phyloP scores from a whole-genome alignment of 2,329 filamentous ascomycete species.

The Lomentospora prolificans region DNA sequence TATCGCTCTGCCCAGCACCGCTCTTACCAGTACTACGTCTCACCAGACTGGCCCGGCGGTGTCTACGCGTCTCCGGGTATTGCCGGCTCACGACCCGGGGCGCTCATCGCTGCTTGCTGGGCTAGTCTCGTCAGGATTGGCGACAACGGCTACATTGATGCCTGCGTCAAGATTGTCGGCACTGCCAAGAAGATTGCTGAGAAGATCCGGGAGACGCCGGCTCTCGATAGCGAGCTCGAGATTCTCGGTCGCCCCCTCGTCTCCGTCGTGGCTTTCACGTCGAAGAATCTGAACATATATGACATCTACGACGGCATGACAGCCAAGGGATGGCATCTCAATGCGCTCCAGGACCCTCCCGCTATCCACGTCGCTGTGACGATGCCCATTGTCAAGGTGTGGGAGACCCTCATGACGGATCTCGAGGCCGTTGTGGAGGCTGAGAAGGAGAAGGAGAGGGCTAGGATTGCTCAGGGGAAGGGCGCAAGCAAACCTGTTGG shows the following conservation, averaged over 20 bases:
- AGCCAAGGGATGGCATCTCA: conserved; percentile 84
- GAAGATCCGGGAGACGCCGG: conserved; percentile 59
- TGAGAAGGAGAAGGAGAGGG: conserved; percentile 73
- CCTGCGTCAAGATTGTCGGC: conserved; percentile 81
- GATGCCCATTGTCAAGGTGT: conserved; percentile 69
- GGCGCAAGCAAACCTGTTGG: conserved; percentile 57
- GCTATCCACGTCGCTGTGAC: conserved; percentile 94
- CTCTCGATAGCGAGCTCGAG: conserved; percentile 62
- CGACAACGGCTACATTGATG: conserved; percentile 76
- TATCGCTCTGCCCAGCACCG: conserved; percentile 75
- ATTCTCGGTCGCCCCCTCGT: conserved; percentile 80
- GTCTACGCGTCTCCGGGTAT: conserved; percentile 92
- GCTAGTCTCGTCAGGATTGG: conserved; percentile 81
- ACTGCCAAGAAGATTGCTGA: conserved; percentile 73
- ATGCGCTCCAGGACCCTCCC: conserved; percentile 82
- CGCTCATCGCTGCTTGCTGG: conserved; percentile 94
- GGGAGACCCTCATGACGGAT: conserved; percentile 70
- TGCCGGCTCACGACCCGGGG: conserved; percentile 83
- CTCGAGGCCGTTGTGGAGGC: conserved; percentile 55
- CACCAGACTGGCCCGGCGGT: conserved; percentile 87
- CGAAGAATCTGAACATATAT: conserved; percentile 82
- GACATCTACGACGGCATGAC: conserved; percentile 87
- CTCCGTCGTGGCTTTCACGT: conserved; percentile 79
- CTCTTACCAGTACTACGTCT: conserved; percentile 92
- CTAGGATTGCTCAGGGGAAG: conserved; percentile 60